These are phyloP conservation scores for Aspergillus unguis DNA, from an alignment of 2,329 filamentous ascomycete genomes.

Conservation along the genomic window DNA sequence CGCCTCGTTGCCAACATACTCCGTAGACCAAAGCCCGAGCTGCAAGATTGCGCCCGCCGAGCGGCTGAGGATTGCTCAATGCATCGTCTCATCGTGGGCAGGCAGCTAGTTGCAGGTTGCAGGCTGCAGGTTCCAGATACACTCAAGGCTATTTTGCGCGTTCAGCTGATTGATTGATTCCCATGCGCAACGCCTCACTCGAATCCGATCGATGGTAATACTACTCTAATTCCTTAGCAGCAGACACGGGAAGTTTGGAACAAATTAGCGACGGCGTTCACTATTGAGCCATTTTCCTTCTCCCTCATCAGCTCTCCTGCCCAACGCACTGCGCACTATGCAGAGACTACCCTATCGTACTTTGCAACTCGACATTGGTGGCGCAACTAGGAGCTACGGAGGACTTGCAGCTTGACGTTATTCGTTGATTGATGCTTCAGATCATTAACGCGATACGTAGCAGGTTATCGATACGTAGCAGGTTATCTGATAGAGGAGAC, in stretches of 20 bases:
- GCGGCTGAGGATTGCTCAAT: neutral
- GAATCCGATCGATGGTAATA: neutral
- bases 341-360: too few species aligned
- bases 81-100: too few species aligned
- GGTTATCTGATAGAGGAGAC: too few species aligned
- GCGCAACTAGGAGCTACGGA: neutral
- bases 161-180: neutral
- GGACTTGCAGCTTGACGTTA: neutral
- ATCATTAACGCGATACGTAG: neutral
- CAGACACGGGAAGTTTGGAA: conserved; percentile 18
- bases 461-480: too few species aligned
- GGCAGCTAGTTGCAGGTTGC: too few species aligned
- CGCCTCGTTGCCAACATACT: neutral
- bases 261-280: conserved; percentile 11
- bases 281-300: neutral
- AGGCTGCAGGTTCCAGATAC: too few species aligned
- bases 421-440: neutral
- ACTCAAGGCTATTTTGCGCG: too few species aligned
- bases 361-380: neutral
- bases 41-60: neutral
- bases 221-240: neutral
- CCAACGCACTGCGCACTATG: conserved; percentile 1
- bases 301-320: neutral
- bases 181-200: conserved; percentile 8
- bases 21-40: neutral